phyloP scores from a whole-genome alignment of 805 yeast genomes.

The Sporopachydermia lactativora region DNA sequence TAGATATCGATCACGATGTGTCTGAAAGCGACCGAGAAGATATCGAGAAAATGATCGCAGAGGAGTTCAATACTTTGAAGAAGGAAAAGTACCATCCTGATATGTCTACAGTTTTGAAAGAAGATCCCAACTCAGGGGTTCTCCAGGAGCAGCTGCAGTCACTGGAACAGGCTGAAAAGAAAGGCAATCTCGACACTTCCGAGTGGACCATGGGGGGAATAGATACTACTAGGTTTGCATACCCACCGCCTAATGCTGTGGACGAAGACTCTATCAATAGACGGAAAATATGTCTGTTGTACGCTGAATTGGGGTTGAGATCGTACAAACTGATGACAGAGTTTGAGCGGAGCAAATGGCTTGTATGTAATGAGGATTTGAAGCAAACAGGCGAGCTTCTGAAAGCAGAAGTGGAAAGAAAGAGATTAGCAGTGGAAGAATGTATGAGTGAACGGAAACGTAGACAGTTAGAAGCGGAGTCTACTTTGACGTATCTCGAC shows the following conservation, averaged over 20 bases:
- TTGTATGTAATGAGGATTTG: background rate
- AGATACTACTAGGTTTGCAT: background rate
- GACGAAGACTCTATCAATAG: background rate
- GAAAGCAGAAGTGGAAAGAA: constrained; percentile 19
- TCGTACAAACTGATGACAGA: background rate
- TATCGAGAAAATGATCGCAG: background rate
- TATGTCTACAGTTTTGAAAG: no score
- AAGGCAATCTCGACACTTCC: no score
- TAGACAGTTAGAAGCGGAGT: constrained; percentile 29
- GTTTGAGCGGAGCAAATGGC: background rate
- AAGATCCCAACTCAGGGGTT: no score
- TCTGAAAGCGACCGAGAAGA: background rate
- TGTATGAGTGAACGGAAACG: constrained; percentile 27
- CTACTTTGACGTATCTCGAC: constrained; percentile 30
- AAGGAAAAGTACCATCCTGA: background rate
- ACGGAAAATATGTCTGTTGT: background rate
- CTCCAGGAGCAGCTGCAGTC: no score
- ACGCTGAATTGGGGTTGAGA: background rate
- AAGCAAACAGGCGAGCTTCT: constrained; percentile 12
- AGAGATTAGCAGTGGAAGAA: constrained; percentile 29
- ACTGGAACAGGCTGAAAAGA: no score
- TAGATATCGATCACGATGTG: background rate
- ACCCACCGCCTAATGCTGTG: background rate
- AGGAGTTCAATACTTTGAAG: background rate
- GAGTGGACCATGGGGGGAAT: background rate